Evolutionary conservation across 768 basidiomycete species (phyloP), one percentile per base, ranked within the genome.

Genomic region (Rhodocollybia butyracea): DNA sequence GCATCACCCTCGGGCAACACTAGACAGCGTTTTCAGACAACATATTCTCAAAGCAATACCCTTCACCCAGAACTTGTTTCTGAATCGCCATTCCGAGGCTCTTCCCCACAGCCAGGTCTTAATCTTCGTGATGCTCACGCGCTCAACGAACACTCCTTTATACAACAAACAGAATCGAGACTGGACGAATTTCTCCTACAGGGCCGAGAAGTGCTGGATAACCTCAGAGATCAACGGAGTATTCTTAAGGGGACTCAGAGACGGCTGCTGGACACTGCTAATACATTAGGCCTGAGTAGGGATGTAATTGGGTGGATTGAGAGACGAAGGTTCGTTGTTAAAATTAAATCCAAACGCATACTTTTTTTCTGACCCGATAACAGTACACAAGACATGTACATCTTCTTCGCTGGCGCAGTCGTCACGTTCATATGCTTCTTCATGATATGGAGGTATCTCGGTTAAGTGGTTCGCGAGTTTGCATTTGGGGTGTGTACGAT

Each of bases 251-350:
- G 93, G n/a, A 98, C 97, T 0, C 89, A 92, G 66, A 80, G 85
- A 61, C 79, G 91, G 53, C 70, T 99, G 47, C 71, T 97, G 55
- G 88, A 91, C 66, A 88, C 93, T 40, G 97, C 95, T 45, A 98
- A 97, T 70, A 97, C 94, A 24, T 72, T 99, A 56, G 97, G 97
- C 0, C 72, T 98, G 66, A 94, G 94, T 69, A 80, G 94, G 57
- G 83, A 96, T 66, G 95, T 96, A 31, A 98, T 99, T 69, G 87
- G 91, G 6, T 99, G 95, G 93, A 95, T 99, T 60, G 97, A 99
- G 66, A 82, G 86, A 59, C 78, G 97, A 70, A 97, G 92, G 94
- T 93, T 59, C 56, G 48, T 34, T 34, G 83, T 77, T 15, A 21
- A 19, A 12, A 26, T 40, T 55, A 40, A 45, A 24, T 26, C 40